Evolutionary conservation across 345 rosid species (phyloP).

Genomic region (Toxicodendron radicans): DNA sequence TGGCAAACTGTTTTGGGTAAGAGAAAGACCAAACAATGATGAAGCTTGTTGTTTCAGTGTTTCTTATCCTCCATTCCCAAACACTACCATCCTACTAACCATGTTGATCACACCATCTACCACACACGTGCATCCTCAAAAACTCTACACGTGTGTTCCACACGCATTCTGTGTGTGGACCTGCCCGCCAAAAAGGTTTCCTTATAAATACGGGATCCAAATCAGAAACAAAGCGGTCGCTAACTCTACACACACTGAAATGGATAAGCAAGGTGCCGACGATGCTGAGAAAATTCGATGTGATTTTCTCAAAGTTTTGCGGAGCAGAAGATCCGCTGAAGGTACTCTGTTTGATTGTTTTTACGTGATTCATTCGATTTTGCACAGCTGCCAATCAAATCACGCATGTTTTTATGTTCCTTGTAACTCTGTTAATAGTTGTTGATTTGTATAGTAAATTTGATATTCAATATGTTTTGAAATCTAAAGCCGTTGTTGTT

Average conservation of each 20-base stretch:
- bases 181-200: neutral
- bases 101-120: neutral
- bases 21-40: neutral
- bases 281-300: conserved; percentile 42
- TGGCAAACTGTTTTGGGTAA: too few relatives aligned
- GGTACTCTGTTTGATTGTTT: conserved; percentile 28
- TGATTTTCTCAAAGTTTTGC: conserved; percentile 56
- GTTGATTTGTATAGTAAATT: neutral
- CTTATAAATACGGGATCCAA: conserved; percentile 10
- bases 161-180: conserved; percentile 15
- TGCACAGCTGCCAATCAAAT: neutral
- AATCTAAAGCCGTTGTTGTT: neutral
- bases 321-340: conserved; percentile 45
- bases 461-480: neutral
- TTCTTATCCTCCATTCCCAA: neutral
- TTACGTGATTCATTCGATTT: neutral
- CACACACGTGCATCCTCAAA: conserved; percentile 18
- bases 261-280: conserved; percentile 24
- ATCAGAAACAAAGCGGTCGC: neutral
- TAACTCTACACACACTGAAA: neutral
- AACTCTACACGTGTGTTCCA: conserved; percentile 1
- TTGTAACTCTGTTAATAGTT: neutral
- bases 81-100: neutral
- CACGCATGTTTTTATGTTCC: too few relatives aligned
- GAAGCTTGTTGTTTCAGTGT: neutral